Evolutionary conservation across 2,329 filamentous ascomycete genomes (phyloP), one percentile per base, ranked within the genome.

Genomic region (Hypomyces perniciosus): DNA sequence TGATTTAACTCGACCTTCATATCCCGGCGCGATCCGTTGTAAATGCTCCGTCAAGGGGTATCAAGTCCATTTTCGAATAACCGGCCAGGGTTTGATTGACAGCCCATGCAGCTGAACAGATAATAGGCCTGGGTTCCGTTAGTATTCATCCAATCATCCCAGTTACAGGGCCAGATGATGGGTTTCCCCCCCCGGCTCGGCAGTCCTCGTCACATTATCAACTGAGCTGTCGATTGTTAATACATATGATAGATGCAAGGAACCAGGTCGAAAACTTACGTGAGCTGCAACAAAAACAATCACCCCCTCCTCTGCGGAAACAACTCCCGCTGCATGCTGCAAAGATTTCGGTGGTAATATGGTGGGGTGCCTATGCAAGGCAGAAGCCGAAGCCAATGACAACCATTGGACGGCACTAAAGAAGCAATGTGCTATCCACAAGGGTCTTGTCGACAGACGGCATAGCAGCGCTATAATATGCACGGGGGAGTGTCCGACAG

Each of bases 341-440:
- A 26, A 48, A 20, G 33, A n/a, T 30, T 27, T 9, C 4, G 39
- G 13, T 44, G 27, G 49, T 30, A 44, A 30, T 44, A 13, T 29
- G 8, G 42, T n/a, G 42, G 42, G 28, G 42, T 6, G n/a, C 42
- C 35, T 34, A 51, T 57, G 55, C 52, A 48, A 43, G 52, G 48
- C 54, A 55, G 49, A 27, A 1, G 9, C 29, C 4, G 26, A 48
- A 38, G 26, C 61, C 61, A 63, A 63, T 63, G 48, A 47, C 44
- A 46, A 51, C 34, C 46, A 53, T 31, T 42, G 28, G 20, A 28
- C 40, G 13, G 43, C 52, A 56, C 60, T 50, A 63, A 63, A 63
- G 60, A 63, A 63, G 61, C 59, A 63, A 63, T 61, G 51, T 54
- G 48, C 34, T 46, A 35, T 53, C 57, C 60, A 52, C 61, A 50